Base-by-base conservation (phyloP, 2,329 filamentous ascomycete species). In the Botrytis porri region DNA sequence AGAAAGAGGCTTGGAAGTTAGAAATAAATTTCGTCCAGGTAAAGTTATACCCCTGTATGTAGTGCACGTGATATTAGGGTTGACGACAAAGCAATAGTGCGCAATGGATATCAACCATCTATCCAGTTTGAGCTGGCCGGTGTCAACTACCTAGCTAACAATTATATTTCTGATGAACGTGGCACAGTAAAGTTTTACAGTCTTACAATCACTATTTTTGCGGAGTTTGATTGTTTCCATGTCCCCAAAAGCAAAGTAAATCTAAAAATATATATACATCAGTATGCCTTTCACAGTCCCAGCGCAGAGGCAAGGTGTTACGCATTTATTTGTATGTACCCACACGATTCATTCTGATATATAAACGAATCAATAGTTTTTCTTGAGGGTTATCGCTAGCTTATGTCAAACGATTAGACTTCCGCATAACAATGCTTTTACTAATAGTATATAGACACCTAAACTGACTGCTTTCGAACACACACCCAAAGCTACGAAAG, bases 401-500 rank as follows among this genome's bases (percentile, higher is more conserved):
- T 29, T 72, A 6, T 18, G 22, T 48, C 25, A n/a, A 20, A 1
- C n/a, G 0, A 18, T 62, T 29, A 25, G 32, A 57, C 59, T 16
- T 9, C 18, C 59, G 29, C 35, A 10, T 6, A 10, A 22, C 12
- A 22, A 45, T 37, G 18, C 37, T 25, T 57, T 43, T 48, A 60
- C 70, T 72, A 51, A 69, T 70, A 3, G 32, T 45, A 9, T 7
- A 39, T n/a, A 80, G 79, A 75, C 79, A 54, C 64, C 72, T 39
- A 75, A 77, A 25, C 76, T 82, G n/a, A 76, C 79, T 62, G 80
- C 79, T 3, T 81, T 82, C 66, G 81, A 82, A 73, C 77, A 81
- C 69, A 76, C 74, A 35, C 75, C 80, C 5, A 72, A 73, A 39
- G 57, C 73, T 43, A 64, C 72, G 7, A n/a, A 73, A 22, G 61